Evolutionary conservation across 257 asterid genomes (phyloP).

Genomic region (Solanum lycopersicoides): DNA sequence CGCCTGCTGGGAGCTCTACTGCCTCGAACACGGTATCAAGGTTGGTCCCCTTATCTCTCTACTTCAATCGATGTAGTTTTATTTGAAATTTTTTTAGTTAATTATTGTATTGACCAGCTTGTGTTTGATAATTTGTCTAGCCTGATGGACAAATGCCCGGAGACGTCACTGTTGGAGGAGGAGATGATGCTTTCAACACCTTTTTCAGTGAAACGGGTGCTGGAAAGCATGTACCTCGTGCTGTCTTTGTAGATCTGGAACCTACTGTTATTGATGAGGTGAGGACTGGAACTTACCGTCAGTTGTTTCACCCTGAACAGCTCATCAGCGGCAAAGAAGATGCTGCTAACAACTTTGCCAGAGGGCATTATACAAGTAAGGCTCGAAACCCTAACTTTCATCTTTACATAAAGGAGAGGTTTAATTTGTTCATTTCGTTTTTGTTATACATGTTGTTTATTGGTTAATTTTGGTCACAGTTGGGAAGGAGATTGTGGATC

Average conservation of each 20-base stretch:
- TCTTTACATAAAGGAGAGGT: no score
- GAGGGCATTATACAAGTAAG: slow-evolving; percentile 82
- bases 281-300: slow-evolving; percentile 84
- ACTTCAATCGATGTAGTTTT: background rate
- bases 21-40: slow-evolving; percentile 91
- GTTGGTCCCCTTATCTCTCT: slow-evolving; percentile 4
- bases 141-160: slow-evolving; percentile 97
- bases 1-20: slow-evolving; percentile 94
- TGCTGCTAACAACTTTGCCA: slow-evolving; percentile 91
- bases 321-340: slow-evolving; percentile 94
- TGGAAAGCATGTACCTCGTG: slow-evolving; percentile 94
- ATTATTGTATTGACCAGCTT: background rate
- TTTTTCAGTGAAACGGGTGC: slow-evolving; percentile 97
- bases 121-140: slow-evolving; percentile 7
- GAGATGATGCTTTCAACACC: slow-evolving; percentile 93
- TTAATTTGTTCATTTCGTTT: background rate
- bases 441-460: background rate
- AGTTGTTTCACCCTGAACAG: slow-evolving; percentile 88
- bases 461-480: slow-evolving; percentile 5
- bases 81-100: background rate
- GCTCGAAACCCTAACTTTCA: no score
- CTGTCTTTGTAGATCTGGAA: slow-evolving; percentile 88
- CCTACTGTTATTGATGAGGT: slow-evolving; percentile 94
- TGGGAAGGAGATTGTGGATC: slow-evolving; percentile 83
- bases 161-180: slow-evolving; percentile 79